phyloP scores from a whole-genome alignment of 169 alveolate species.

The Plasmodium blacklocki region DNA sequence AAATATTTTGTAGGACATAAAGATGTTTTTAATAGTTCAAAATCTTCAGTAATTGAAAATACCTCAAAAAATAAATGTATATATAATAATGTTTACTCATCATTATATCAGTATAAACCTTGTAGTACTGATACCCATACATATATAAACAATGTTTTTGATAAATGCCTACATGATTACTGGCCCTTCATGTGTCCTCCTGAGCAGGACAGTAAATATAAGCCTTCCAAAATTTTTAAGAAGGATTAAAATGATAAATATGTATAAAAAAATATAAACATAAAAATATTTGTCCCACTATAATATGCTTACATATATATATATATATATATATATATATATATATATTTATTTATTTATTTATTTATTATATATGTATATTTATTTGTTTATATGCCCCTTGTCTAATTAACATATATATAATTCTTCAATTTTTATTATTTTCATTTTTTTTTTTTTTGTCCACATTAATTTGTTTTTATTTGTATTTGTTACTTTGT shows the following conservation, averaged over 20 bases:
- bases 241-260: conserved; percentile 13
- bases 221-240: conserved; percentile 79
- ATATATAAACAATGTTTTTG: conserved; percentile 74
- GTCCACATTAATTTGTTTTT: too few relatives aligned
- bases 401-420: too few relatives aligned
- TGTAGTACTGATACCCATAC: conserved; percentile 38
- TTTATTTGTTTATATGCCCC: too few relatives aligned
- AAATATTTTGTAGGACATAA: conserved; percentile 23
- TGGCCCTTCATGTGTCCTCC: conserved; percentile 84
- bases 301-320: too few relatives aligned
- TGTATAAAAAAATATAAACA: neutral
- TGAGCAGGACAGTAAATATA: conserved; percentile 78
- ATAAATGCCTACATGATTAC: conserved; percentile 74
- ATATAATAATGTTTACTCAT: conserved; percentile 50
- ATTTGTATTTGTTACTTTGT: too few relatives aligned
- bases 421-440: too few relatives aligned
- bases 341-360: too few relatives aligned
- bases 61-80: conserved; percentile 56
- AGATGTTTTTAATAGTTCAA: conserved; percentile 65
- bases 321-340: too few relatives aligned
- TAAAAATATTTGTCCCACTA: neutral
- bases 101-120: conserved; percentile 62
- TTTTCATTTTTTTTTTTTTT: too few relatives aligned
- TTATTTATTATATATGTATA: too few relatives aligned
- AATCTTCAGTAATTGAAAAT: conserved; percentile 25